Conservation (phyloP, 495 filamentous ascomycete species). For the Penicillium daleae region DNA sequence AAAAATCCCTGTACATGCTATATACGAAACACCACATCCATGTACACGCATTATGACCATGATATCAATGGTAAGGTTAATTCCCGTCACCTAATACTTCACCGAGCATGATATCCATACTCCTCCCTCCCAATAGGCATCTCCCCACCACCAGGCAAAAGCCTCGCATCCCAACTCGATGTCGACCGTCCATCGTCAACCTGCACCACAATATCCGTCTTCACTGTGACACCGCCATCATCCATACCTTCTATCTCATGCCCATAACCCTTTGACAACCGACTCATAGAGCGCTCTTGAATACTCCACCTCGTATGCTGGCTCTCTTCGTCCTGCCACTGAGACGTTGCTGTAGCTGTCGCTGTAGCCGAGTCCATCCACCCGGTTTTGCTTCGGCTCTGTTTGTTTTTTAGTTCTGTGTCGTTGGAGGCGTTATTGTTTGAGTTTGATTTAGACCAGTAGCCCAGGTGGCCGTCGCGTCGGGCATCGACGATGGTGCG, state of each 20-base stretch:
- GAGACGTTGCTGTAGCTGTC: slow-evolving; percentile 20
- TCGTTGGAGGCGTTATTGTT: slow-evolving; percentile 18
- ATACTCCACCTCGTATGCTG: slow-evolving; percentile 17
- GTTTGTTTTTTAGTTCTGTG: slow-evolving; percentile 22
- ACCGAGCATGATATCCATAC: neutral
- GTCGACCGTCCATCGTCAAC: slow-evolving; percentile 32
- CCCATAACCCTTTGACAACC: slow-evolving; percentile 18
- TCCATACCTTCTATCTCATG: slow-evolving; percentile 16
- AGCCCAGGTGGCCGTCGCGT: slow-evolving; percentile 29
- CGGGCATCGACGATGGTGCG: slow-evolving; percentile 31
- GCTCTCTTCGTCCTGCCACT: slow-evolving; percentile 26
- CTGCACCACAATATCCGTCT: slow-evolving; percentile 39
- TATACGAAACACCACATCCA: neutral
- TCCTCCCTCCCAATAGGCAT: neutral
- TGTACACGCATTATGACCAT: neutral
- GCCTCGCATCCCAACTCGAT: slow-evolving; percentile 23
- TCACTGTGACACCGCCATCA: slow-evolving; percentile 32
- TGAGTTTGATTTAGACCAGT: slow-evolving; percentile 35
- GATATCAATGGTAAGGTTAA: too few species aligned
- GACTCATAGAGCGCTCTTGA: slow-evolving; percentile 22
- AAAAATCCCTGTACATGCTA: neutral
- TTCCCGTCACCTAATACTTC: too few species aligned
- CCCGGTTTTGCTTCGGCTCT: slow-evolving; percentile 14
- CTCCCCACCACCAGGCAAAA: slow-evolving; percentile 24
- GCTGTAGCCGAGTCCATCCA: slow-evolving; percentile 27